Evolutionary conservation across 352 stramenopile genomes (phyloP), one percentile per base, ranked within the genome.

Genomic region (Globisporangium nunn): DNA sequence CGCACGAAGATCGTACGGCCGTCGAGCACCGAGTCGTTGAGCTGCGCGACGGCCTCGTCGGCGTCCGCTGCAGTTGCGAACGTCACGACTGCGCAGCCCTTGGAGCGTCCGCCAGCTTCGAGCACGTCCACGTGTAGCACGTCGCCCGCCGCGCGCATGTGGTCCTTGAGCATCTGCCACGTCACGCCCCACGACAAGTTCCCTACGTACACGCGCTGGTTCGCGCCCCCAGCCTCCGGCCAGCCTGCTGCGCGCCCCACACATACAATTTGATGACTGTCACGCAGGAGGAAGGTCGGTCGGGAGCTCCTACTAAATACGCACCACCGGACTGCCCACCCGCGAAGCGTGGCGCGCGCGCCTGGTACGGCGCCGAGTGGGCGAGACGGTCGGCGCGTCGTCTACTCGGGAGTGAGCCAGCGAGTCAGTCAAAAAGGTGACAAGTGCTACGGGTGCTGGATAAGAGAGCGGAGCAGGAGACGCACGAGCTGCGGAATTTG

Each of bases 41-140:
- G 68, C 35, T 69, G 86, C 7, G 68, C 57, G 12, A 98, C 88
- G 2, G 94, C 95, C 33, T 88, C 74, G 47, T 81, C 54, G 0
- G 95, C 95, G 14, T 82, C 88, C 40, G 91, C 81, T 1, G 72
- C 66, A 7, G 74, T 94, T 6, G 68, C 76, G 64, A 91, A 99
- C 62, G 97, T 91, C 11, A 98, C 95, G 61, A 98, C 86, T 2
- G 87, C 96, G 68, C 88, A 98, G 39, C 96, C 96, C 72, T 94
- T 94, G 0, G 85, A 95, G 44, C 83, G 81, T 0, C 85, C 83
- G 55, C 77, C 74, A 50, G 58, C 64, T 58, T 91, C 77, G 15
- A 90, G 56, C 35, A 96, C 67, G 17, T 74, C 74, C 3, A 78
- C 83, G 43, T 81, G 64, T 35, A 87, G 63, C 47, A 96, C 87